These are phyloP conservation scores for Scheffersomyces segobiensis DNA, from an alignment of 1,139 yeast genomes.

Conservation along the genomic window DNA sequence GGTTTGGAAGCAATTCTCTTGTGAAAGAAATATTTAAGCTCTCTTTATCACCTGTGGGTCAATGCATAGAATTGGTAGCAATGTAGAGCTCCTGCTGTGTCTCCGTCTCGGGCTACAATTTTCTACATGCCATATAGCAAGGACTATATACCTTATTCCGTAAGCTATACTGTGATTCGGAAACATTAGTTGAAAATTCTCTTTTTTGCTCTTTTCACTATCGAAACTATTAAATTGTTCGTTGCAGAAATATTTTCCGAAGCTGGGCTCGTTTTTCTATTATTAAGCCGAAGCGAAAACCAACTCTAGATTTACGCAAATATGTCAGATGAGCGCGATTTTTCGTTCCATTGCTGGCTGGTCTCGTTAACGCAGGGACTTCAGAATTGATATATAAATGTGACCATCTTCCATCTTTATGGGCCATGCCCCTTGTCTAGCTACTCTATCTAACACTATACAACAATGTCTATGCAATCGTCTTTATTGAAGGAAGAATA, in stretches of 20 bases:
- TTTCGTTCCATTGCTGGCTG: neutral
- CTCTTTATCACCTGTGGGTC: neutral
- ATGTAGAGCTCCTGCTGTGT: neutral
- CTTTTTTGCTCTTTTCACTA: neutral
- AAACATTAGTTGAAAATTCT: neutral
- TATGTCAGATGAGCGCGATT: neutral
- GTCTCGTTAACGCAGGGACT: neutral
- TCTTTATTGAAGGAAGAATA: constrained; percentile 46
- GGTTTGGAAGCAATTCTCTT: neutral
- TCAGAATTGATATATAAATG: neutral
- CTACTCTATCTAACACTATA: neutral
- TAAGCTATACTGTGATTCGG: no score
- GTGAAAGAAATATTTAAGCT: neutral
- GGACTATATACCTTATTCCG: neutral
- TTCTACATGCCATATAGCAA: neutral
- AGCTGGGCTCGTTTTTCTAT: neutral
- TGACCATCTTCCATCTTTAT: neutral
- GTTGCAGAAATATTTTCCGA: neutral
- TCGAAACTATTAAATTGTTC: neutral
- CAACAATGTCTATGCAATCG: constrained; percentile 39
- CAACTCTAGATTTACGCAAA: neutral
- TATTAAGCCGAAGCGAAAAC: neutral
- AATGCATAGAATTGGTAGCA: neutral
- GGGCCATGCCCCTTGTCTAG: neutral
- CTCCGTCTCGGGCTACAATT: neutral